Evolutionary conservation across 208 protist species (phyloP), one percentile per base, ranked within the genome.

Genomic region (Wallacemonas sp.): DNA sequence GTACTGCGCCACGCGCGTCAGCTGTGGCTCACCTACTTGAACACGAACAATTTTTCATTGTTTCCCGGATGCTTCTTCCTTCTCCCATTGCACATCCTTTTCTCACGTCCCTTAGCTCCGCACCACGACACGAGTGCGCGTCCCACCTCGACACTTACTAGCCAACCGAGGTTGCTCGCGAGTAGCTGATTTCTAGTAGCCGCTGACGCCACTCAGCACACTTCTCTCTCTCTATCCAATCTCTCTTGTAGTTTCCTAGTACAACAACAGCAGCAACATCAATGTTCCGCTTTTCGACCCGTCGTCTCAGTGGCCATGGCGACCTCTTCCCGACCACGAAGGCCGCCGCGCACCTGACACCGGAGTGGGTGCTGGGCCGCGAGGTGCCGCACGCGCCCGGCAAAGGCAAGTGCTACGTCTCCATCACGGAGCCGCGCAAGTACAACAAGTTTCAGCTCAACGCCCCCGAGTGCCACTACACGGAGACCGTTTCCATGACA

Each of bases 301-400:
- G 76, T 64, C 84, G 61, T 30, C 76, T 79, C 3, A 81, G 82
- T 49, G 77, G 80, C 41, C 82, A 90, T 26, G 89, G 87, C 17
- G 85, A 93, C 16, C 63, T 93, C 33, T 93, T 96, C 63, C 90
- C 90, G 1, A 96, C 84, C 3, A 89, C 74, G 39, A 96, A 96
- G 74, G 70, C 68, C 6, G 86, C 83, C 3, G 81, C 85, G 1
- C 86, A 95, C 55, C 74, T 95, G n/a, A 61, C 49, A 9, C 77
- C 60, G 12, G 1, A 57, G 33, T 95, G 83, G 83, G 55, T 95
- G 52, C 74, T 88, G 75, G 27, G 17, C 39, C 78, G 86, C 48
- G 56, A 56, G 24, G 64, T 80, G 17, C 80, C 78, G 12, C 80
- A 63, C 30, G 70, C 86, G 0, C 86, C 89, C 0, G 84, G 86